A percentile compares a stretch with the other conserved stretches of the same genome.
These are phyloP conservation scores for Pseudogymnoascus sp. DNA, from an alignment of 2,329 filamentous ascomycete species.

Conservation along the genomic window DNA sequence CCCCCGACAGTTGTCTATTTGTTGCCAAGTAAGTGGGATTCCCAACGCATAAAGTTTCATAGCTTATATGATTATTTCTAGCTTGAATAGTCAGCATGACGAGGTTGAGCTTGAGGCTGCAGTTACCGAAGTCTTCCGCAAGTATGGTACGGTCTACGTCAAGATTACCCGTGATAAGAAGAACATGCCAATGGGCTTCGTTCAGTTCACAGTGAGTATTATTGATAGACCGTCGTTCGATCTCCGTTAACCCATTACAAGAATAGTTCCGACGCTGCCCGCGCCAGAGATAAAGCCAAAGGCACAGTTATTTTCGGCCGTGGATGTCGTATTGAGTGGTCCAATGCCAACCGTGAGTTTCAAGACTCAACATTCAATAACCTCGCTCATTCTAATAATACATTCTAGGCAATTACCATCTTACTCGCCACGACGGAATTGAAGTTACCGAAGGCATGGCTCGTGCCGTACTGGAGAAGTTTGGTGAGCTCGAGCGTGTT, in stretches of 20 bases:
- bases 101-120: constrained; percentile 45
- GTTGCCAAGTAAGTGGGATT: constrained; percentile 53
- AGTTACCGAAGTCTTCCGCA: constrained; percentile 44
- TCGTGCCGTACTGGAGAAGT: constrained; percentile 32
- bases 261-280: constrained; percentile 41
- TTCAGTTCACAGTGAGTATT: constrained; percentile 50
- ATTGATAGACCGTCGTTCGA: neutral
- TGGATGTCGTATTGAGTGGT: constrained; percentile 50
- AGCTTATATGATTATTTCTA: neutral
- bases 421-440: constrained; percentile 34
- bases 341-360: constrained; percentile 48
- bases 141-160: constrained; percentile 49
- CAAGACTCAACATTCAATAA: neutral
- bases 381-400: neutral
- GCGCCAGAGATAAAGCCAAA: constrained; percentile 39
- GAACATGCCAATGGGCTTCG: constrained; percentile 57
- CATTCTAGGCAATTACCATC: constrained; percentile 40
- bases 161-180: constrained; percentile 54
- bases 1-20: constrained; percentile 52
- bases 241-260: constrained; percentile 27
- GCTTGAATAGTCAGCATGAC: constrained; percentile 35
- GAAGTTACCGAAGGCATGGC: constrained; percentile 38
- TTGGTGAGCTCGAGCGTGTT: constrained; percentile 35
- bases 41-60: neutral
- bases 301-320: constrained; percentile 46